Percentiles rank a stretch among this genome's conserved stretches.
These are phyloP conservation scores for Physcomitrium patens DNA, from an alignment of 225 moss, liverwort and hornwort species.

Conservation along the genomic window DNA sequence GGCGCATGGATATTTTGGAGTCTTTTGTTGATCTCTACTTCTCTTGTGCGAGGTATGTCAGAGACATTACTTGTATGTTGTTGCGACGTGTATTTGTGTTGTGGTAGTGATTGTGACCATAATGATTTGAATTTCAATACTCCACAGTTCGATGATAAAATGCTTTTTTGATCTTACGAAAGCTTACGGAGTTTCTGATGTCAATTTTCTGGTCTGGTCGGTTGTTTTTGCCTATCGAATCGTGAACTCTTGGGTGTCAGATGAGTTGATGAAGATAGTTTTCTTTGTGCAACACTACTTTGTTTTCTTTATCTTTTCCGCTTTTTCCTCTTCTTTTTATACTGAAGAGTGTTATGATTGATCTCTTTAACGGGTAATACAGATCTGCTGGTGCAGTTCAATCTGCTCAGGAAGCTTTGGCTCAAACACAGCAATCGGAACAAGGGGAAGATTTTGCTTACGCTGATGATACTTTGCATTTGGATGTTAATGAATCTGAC, in stretches of 20 bases:
- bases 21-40: conserved; percentile 95
- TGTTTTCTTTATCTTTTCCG: background rate
- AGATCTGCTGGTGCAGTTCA: conserved; percentile 89
- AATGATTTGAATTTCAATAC: conserved; percentile 9
- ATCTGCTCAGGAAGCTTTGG: conserved; percentile 61
- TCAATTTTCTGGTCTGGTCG: too few species aligned
- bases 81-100: background rate
- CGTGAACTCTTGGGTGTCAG: too few species aligned
- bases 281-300: background rate
- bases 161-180: background rate
- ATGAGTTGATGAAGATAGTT: background rate
- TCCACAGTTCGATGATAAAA: background rate
- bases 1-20: conserved; percentile 83
- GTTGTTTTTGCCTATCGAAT: too few species aligned
- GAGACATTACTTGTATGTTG: conserved; percentile 5
- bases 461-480: conserved; percentile 42
- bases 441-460: conserved; percentile 51
- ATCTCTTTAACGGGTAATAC: conserved; percentile 15
- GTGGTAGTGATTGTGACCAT: conserved; percentile 5
- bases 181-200: too few species aligned
- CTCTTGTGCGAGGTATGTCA: conserved; percentile 81
- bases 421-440: conserved; percentile 51
- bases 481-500: conserved; percentile 31
- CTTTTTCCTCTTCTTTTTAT: conserved; percentile 4
- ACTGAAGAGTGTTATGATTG: conserved; percentile 16